phyloP scores from a whole-genome alignment of 805 yeast genomes.

The Hanseniaspora jakobsenii region DNA sequence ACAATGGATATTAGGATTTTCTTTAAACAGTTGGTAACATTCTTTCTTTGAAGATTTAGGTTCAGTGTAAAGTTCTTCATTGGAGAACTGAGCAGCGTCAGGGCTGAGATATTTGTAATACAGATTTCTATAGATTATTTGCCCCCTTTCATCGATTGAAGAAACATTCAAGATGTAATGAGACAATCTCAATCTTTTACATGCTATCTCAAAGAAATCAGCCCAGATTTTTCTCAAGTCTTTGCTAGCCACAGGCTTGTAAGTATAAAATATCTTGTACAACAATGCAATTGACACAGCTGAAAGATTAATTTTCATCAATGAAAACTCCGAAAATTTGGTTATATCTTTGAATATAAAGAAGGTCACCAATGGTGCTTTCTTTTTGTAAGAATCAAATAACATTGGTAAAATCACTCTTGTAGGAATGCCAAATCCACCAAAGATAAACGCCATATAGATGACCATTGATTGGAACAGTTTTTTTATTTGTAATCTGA shows the following conservation, averaged over 20 bases:
- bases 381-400: conserved; percentile 23
- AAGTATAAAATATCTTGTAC: not conserved
- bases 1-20: conserved; percentile 34
- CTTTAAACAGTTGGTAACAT: conserved; percentile 35
- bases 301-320: conserved; percentile 15
- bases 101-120: conserved; percentile 34
- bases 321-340: conserved; percentile 5
- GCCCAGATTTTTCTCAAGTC: conserved; percentile 49
- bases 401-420: conserved; percentile 34
- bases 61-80: conserved; percentile 42
- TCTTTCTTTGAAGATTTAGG: conserved; percentile 45
- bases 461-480: conserved; percentile 61
- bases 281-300: not conserved
- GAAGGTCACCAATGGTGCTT: conserved; percentile 21
- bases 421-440: conserved; percentile 62
- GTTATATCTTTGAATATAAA: conserved; percentile 11
- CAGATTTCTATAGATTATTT: conserved; percentile 42
- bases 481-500: conserved; percentile 58
- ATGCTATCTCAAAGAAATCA: conserved; percentile 41
- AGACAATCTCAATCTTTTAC: conserved; percentile 54
- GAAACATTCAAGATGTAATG: conserved; percentile 65
- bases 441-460: conserved; percentile 56
- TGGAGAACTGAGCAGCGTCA: conserved; percentile 27
- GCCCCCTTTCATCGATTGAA: conserved; percentile 58
- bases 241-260: conserved; percentile 22